phyloP scores from a whole-genome alignment of 192 early-diverging fungal species.

The Allomyces macrogynus region DNA sequence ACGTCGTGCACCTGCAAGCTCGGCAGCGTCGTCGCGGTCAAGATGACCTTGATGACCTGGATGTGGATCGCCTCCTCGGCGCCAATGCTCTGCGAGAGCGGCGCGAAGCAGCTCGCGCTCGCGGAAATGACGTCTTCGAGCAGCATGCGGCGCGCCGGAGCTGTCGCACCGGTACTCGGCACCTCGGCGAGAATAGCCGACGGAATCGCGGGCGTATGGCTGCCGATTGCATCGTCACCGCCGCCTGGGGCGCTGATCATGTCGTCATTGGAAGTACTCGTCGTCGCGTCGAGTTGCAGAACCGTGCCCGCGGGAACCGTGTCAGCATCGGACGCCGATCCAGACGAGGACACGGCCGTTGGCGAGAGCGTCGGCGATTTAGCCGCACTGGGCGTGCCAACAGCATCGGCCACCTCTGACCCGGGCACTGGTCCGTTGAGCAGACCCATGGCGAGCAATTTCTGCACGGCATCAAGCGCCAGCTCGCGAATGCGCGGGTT shows the following conservation, averaged over 20 bases:
- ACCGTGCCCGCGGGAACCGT: no score
- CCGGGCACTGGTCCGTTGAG: constrained; percentile 10
- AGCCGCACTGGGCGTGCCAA: no score
- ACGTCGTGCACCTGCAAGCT: constrained; percentile 24
- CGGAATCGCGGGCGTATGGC: no score
- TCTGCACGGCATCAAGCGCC: constrained; percentile 27
- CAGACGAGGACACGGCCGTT: no score
- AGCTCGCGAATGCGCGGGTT: constrained; percentile 17
- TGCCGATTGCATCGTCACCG: no score
- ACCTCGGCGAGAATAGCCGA: no score
- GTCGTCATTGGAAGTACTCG: no score
- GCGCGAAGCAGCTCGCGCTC: constrained; percentile 2
- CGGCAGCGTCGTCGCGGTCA: constrained; percentile 29
- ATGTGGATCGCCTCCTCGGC: constrained; percentile 27
- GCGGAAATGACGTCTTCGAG: constrained; percentile 2
- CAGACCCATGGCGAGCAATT: constrained; percentile 27
- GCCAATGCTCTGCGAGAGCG: background rate
- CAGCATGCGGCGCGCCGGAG: constrained; percentile 1
- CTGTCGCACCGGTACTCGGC: background rate
- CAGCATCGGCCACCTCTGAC: constrained; percentile 2
- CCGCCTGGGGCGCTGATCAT: no score
- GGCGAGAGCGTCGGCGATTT: no score
- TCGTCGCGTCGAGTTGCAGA: no score
- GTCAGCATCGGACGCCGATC: no score
- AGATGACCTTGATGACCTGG: constrained; percentile 31